A percentile compares a stretch with the other conserved stretches of the same genome.
Evolutionary conservation across 129 eudicot species (phyloP).

Genomic region (Rutidosis leptorrhynchoides): DNA sequence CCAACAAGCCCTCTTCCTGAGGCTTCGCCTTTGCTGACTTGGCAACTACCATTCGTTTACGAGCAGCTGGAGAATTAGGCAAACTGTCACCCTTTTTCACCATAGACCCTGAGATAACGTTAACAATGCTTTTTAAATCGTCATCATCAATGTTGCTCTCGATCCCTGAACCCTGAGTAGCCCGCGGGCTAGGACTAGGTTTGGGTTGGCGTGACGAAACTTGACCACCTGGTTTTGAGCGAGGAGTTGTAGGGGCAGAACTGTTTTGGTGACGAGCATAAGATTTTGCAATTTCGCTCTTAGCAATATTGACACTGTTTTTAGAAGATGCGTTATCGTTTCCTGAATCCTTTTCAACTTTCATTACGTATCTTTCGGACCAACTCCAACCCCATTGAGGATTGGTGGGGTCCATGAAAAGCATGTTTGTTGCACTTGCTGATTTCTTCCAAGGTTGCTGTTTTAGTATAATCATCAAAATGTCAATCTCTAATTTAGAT

Average conservation of each 20-base stretch:
- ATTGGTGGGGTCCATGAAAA: slow-evolving; percentile 86
- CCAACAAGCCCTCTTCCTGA: slow-evolving; percentile 38
- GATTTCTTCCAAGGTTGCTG: slow-evolving; percentile 87
- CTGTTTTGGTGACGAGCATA: slow-evolving; percentile 78
- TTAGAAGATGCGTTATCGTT: slow-evolving; percentile 47
- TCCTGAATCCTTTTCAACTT: slow-evolving; percentile 29
- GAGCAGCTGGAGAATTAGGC: slow-evolving; percentile 50
- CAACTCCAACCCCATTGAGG: slow-evolving; percentile 99
- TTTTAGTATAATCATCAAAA: slow-evolving; percentile 8
- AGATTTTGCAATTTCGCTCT: slow-evolving; percentile 68
- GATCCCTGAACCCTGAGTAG: slow-evolving; percentile 35
- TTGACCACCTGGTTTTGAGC: slow-evolving; percentile 35
- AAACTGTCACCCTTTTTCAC: slow-evolving; percentile 67
- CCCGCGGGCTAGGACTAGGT: slow-evolving; percentile 58
- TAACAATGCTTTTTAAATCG: slow-evolving; percentile 52
- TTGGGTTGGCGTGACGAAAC: slow-evolving; percentile 41
- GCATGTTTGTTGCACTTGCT: slow-evolving; percentile 50
- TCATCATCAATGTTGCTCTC: slow-evolving; percentile 37
- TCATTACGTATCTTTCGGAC: slow-evolving; percentile 76
- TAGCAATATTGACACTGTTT: slow-evolving; percentile 34
- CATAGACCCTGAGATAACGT: slow-evolving; percentile 65
- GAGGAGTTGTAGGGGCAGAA: slow-evolving; percentile 53
- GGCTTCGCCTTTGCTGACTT: slow-evolving; percentile 66
- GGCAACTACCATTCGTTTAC: slow-evolving; percentile 60
- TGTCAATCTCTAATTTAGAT: neutral